These are phyloP conservation scores for Teratosphaeria epicoccoides DNA, from an alignment of 2,329 filamentous ascomycete species.

Conservation along the genomic window DNA sequence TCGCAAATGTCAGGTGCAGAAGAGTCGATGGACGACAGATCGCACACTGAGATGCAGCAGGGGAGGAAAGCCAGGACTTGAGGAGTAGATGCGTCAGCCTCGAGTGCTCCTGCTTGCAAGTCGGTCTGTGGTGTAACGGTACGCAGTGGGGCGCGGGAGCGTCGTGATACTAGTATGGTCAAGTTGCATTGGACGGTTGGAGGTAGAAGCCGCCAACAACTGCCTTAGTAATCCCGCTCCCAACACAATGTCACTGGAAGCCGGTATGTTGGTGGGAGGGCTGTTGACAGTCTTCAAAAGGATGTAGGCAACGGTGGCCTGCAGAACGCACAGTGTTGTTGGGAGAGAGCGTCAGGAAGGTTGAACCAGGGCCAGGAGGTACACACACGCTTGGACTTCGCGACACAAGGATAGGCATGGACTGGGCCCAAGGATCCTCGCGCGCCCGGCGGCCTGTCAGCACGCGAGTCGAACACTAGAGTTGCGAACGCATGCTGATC, in stretches of 20 bases:
- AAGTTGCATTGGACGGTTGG: background rate
- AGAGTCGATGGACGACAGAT: constrained; percentile 3
- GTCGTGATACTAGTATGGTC: background rate
- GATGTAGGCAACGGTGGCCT: background rate
- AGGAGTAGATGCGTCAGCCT: background rate
- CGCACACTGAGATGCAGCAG: constrained; percentile 6
- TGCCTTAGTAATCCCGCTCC: background rate
- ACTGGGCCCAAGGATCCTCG: background rate
- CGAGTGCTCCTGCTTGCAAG: constrained; percentile 1
- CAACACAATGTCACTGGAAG: background rate
- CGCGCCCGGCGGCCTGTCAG: background rate
- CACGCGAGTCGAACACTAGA: background rate
- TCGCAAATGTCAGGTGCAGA: constrained; percentile 8
- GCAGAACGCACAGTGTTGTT: background rate
- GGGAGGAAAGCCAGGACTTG: constrained; percentile 2
- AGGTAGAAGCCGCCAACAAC: background rate
- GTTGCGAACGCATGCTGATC: constrained; percentile 4
- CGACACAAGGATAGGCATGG: constrained; percentile 1
- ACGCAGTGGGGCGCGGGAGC: background rate
- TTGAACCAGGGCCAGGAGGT: background rate
- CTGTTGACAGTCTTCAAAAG: background rate
- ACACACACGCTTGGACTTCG: constrained; percentile 1
- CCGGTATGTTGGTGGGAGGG: background rate
- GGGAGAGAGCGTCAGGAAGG: constrained; percentile 1
- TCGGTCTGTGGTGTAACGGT: background rate